Evolutionary conservation across 1,139 yeast genomes (phyloP), one percentile per base, ranked within the genome.

Genomic region (Yamadazyma siamensis): DNA sequence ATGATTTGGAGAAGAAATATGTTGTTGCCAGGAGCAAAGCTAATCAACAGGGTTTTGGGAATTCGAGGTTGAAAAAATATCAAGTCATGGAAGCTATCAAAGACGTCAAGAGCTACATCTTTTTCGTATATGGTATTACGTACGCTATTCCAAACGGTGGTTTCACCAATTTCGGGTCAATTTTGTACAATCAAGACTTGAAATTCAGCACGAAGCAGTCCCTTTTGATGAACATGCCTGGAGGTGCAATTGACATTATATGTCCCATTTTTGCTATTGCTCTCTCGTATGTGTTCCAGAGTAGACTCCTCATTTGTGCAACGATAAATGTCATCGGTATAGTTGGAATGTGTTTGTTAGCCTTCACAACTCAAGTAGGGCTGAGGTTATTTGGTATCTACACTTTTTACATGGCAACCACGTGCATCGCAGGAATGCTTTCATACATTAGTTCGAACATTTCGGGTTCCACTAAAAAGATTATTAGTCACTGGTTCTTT

Each of bases 31-130:
- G 66, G 39, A 50, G 58, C 19, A 54, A 69, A 46, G 45, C 41
- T 2, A 68, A 69, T 39, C 58, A 62, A 30, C 73, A 79, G 44
- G 81, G 83, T 12, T 73, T 76, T 38, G 81, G 81, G 29, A 72
- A 72, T 42, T 65, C 61, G 35, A 59, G 62, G 25, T 66, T 76
- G 53, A 79, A 80, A 43, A 57, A 50, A 49, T 53, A 71, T 29
- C 88, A 80, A 48, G 59, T 22, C 12, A 25, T 25, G 10, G 27
- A 25, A 25, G 21, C 27, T 17, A 10, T 17, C 21, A 9, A 10
- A 4, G 27, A 25, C 18, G 5, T 25, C 10, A 25, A 25, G 11
- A 25, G 27, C 18, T 25, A 25, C 18, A 16, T 25, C 11, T 25
- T 25, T 15, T 25, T 25, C 15, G 11, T 25, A 12, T 25, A 25